These are phyloP conservation scores for Ceratocystis papillata DNA, from an alignment of 2,329 filamentous ascomycete genomes.

Conservation along the genomic window DNA sequence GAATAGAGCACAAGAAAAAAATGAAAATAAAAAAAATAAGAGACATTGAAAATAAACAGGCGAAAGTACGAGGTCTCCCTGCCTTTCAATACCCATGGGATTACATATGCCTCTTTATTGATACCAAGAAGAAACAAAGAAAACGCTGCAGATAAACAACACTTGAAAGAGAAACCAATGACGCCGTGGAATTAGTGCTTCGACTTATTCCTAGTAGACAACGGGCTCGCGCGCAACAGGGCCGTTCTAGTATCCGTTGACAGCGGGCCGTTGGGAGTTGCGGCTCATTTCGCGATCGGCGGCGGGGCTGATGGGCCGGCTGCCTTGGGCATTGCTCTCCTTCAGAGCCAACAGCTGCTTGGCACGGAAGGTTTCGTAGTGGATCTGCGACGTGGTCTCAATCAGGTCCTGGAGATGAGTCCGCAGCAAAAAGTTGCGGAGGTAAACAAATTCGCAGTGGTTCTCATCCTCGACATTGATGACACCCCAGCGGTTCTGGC, in stretches of 20 bases:
- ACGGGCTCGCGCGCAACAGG: conserved; percentile 21
- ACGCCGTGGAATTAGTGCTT: conserved; percentile 10
- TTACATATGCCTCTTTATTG: conserved; percentile 13
- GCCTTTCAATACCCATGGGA: conserved; percentile 1
- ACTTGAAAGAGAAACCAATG: conserved; percentile 22
- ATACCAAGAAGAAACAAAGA: conserved; percentile 21
- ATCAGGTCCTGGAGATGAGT: conserved; percentile 98
- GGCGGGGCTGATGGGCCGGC: conserved; percentile 82
- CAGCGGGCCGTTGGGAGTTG: conserved; percentile 91
- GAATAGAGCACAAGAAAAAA: conserved; percentile 33
- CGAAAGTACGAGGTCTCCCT: conserved; percentile 5
- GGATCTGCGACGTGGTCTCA: conserved; percentile 98
- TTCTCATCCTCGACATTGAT: conserved; percentile 99
- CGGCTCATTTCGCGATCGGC: conserved; percentile 94
- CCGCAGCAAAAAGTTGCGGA: conserved; percentile 95
- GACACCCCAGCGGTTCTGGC: conserved; percentile 98
- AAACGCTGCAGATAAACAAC: conserved; percentile 24
- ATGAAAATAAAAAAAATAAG: conserved; percentile 30
- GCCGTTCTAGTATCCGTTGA: conserved; percentile 82
- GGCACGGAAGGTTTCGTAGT: conserved; percentile 99
- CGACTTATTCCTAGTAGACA: conserved; percentile 4
- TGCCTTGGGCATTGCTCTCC: conserved; percentile 87
- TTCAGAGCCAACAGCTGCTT: conserved; percentile 97
- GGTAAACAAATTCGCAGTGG: conserved; percentile 98
- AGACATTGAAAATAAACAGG: conserved; percentile 16